Conservation (phyloP, 192 early-diverging fungal genomes). For the Chytriomyces hyalinus region DNA sequence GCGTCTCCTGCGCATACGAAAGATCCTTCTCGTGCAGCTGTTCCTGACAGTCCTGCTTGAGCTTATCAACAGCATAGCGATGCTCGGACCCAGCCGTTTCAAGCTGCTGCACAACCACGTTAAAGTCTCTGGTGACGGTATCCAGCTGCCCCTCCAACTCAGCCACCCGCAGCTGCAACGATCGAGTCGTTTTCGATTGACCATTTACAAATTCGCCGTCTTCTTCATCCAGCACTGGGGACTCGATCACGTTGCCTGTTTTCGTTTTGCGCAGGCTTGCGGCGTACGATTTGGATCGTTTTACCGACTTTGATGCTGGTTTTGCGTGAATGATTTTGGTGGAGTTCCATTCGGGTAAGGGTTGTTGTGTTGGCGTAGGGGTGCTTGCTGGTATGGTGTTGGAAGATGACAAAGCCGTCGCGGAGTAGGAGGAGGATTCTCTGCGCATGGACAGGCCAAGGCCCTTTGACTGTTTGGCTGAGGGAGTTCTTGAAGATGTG, state of each 20-base stretch:
- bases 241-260: background rate
- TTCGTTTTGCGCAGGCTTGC: background rate
- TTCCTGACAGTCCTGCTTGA: background rate
- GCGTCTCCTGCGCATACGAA: background rate
- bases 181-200: background rate
- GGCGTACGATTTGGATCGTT: background rate
- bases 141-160: slow-evolving; percentile 2
- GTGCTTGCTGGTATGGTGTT: background rate
- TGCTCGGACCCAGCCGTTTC: background rate
- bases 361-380: background rate
- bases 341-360: slow-evolving; percentile 16
- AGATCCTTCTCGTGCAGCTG: background rate
- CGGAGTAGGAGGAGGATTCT: too few species aligned
- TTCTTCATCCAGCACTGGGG: background rate
- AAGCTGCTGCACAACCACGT: background rate
- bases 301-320: background rate
- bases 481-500: too few species aligned
- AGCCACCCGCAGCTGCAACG: background rate
- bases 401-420: too few species aligned
- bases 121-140: background rate
- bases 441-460: too few species aligned
- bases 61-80: background rate
- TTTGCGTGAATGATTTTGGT: background rate
- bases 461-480: too few species aligned
- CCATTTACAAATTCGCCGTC: background rate